Evolutionary conservation across 768 basidiomycete genomes (phyloP), one percentile per base, ranked within the genome.

Genomic region (Hygrocybe coccinea): DNA sequence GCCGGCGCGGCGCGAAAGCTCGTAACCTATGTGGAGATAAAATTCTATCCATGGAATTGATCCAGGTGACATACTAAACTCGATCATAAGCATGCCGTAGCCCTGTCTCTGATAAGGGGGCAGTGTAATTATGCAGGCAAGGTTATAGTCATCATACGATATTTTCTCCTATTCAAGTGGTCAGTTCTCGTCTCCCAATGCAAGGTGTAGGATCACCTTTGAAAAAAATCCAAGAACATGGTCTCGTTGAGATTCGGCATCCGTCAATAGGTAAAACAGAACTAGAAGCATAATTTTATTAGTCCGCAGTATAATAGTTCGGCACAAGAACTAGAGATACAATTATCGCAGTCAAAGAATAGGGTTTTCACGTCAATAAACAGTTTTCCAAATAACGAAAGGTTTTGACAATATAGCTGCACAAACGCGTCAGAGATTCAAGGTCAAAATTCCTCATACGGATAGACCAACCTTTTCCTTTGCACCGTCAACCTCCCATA

Each of bases 281-380:
- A 98, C 91, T 90, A 64, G 34, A 38, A 25, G 24, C 12, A 38
- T 14, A 19, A n/a, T 50, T 4, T 19, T n/a, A 50, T 19, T 5
- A 50, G 52, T 19, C 7, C 5, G 7, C 24, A 55, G 22, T 8
- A 5, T 21, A 14, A 5, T 29, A 6, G 24, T 37, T 14, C 22
- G 5, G 5, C 19, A 15, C 14, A 21, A 24, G n/a, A 19, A 36
- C 11, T 15, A 24, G 2, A 63, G 87, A 58, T 60, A 90, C 91
- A 91, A 62, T 88, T 89, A 61, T 91, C 89, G 56, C 83, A 85
- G 64, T 95, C 91, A 64, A 92, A 95, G 71, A 91, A 95, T 14
- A 95, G 73, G 10, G 95, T 95, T 72, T 99, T 99, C 59, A 95
- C 88, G 64, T 98, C 97, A 64, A 98, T 97, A 69, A 99, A 98